A percentile compares a stretch with the other conserved stretches of the same genome.
phyloP scores from a whole-genome alignment of 768 basidiomycete species.

The Omphalotus guepiniiformis region DNA sequence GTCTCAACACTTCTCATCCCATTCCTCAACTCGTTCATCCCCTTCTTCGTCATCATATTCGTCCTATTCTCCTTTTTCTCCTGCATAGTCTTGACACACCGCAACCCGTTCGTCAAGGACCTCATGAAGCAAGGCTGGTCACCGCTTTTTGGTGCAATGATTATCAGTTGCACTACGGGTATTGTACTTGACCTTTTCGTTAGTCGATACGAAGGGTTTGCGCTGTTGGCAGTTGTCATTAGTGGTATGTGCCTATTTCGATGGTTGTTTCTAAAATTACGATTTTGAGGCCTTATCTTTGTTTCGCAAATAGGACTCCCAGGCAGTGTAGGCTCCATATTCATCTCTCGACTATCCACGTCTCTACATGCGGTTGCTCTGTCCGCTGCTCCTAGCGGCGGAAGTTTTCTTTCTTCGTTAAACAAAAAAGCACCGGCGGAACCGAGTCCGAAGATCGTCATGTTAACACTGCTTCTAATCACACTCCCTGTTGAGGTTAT shows the following conservation, averaged over 20 bases:
- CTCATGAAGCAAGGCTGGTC: conserved; percentile 85
- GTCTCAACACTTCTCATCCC: conserved; percentile 70
- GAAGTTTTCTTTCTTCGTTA: neutral
- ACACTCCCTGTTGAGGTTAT: conserved; percentile 77
- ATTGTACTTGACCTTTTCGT: conserved; percentile 91
- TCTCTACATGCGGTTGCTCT: conserved; percentile 67
- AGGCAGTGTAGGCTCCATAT: conserved; percentile 86
- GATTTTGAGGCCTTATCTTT: neutral
- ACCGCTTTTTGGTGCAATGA: conserved; percentile 88
- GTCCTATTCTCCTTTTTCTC: conserved; percentile 41
- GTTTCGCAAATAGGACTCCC: conserved; percentile 69
- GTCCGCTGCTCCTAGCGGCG: conserved; percentile 18
- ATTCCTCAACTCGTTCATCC: conserved; percentile 60
- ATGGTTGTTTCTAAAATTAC: neutral
- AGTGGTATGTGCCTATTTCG: conserved; percentile 51
- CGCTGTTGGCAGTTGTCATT: conserved; percentile 81
- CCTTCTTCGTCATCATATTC: conserved; percentile 50
- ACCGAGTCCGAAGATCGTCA: conserved; percentile 49
- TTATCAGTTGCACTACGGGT: conserved; percentile 82
- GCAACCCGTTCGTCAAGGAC: conserved; percentile 65
- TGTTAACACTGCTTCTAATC: conserved; percentile 65
- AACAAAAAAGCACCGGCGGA: conserved; percentile 14
- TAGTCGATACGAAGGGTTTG: conserved; percentile 82
- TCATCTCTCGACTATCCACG: conserved; percentile 88
- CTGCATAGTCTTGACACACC: conserved; percentile 53